Base-by-base conservation (phyloP, 768 basidiomycete genomes). In the Clitopilus passeckerianus region DNA sequence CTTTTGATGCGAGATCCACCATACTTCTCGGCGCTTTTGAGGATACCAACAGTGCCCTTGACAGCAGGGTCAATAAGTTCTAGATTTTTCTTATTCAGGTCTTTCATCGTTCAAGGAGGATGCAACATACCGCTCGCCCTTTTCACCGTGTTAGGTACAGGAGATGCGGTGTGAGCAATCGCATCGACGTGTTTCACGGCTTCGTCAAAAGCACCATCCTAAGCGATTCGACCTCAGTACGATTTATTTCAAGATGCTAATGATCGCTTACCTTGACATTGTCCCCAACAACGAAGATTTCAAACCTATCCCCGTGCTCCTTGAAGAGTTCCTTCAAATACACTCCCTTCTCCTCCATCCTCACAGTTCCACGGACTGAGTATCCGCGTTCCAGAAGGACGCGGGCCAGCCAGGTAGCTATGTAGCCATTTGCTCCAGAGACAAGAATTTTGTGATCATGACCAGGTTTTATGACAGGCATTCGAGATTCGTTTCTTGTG, bases 61-160 rank as follows among this genome's bases (percentile, higher is more conserved):
- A 93, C 81, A 24, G 91, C 91, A 5, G 92, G 91, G 15, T 68
- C 70, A 61, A 91, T 84, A 35, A 90, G 64, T 60, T 89, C 86
- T 87, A 52, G 1, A 18, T 6, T 23, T 7, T 12, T 23, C 5
- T 24, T 5, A 16, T 4, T 30, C 27, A 30, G 27, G 24, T 10
- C 22, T 12, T 16, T 30, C 5, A 30, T 30, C 4, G 7, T 30
- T 7, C 27, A 12, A 14, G 15, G 22, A 24, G 7, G 30, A 14
- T 30, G 27, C 12, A 9, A 16, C 50, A 5, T 54, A 68, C 66
- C 67, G 16, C 65, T 55, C 30, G 79, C 78, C 34, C 80, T 74
- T 12, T 72, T 70, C 1, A 72, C 77, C 5, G 75, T 71, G 53
- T 75, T 59, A 58, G 80, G 76, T 65, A 83, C 78, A 1, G 86